Evolutionary conservation across 192 early-diverging fungal genomes (phyloP).

Genomic region (Coemansia sp.): DNA sequence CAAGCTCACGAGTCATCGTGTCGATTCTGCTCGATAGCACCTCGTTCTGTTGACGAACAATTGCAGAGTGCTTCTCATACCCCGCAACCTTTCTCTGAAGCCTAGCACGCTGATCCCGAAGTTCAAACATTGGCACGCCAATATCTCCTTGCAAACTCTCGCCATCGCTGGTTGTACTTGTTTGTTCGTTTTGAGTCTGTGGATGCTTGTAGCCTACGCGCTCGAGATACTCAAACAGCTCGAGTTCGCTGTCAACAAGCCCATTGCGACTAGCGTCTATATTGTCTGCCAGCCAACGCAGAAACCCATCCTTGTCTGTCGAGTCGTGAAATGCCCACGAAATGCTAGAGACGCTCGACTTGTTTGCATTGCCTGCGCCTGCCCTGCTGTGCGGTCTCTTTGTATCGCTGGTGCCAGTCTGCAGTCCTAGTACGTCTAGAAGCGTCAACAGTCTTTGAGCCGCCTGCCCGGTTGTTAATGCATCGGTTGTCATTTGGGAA

Average conservation of each 20-base stretch:
- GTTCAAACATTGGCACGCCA: slow-evolving; percentile 19
- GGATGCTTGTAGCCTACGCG: slow-evolving; percentile 14
- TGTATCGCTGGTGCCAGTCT: neutral
- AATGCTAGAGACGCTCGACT: slow-evolving; percentile 30
- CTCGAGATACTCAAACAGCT: slow-evolving; percentile 32
- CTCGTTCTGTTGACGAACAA: slow-evolving; percentile 15
- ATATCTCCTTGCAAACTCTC: neutral
- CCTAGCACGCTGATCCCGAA: slow-evolving; percentile 7
- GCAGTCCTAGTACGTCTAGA: slow-evolving; percentile 14
- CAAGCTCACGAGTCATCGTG: slow-evolving; percentile 23
- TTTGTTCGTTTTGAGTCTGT: neutral
- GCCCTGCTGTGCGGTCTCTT: neutral
- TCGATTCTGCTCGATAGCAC: slow-evolving; percentile 23
- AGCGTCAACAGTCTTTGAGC: slow-evolving; percentile 34
- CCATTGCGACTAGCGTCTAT: slow-evolving; percentile 29
- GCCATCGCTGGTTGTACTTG: neutral
- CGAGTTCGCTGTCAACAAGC: slow-evolving; percentile 26
- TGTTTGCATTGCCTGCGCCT: neutral
- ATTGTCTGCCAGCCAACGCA: slow-evolving; percentile 37
- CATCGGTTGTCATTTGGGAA: slow-evolving; percentile 12
- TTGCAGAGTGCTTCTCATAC: slow-evolving; percentile 15
- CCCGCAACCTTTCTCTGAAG: slow-evolving; percentile 5
- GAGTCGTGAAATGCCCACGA: slow-evolving; percentile 49
- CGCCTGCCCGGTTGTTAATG: slow-evolving; percentile 24
- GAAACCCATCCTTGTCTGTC: slow-evolving; percentile 31